Evolutionary conservation across 2,329 filamentous ascomycete genomes (phyloP).

Genomic region (Sporothrix dimorphospora): DNA sequence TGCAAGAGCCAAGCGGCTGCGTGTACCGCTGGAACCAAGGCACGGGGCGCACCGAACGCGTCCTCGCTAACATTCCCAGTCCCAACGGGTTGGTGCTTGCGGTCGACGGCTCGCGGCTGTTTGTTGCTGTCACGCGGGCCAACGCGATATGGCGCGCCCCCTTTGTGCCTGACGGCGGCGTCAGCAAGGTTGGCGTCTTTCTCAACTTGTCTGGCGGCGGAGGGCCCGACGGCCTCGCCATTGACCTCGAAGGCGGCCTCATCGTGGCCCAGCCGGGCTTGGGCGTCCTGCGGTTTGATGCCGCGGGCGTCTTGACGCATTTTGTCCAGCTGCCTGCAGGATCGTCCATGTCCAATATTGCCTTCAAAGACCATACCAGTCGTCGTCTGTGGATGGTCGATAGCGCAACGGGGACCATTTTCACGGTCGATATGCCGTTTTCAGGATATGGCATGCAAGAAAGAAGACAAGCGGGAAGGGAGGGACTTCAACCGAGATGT

Average conservation of each 20-base stretch:
- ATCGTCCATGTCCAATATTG: background rate
- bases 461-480: background rate
- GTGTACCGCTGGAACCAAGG: background rate
- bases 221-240: background rate
- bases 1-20: background rate
- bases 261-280: background rate
- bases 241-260: background rate
- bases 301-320: background rate
- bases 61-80: background rate
- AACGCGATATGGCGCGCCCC: background rate
- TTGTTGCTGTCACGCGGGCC: background rate
- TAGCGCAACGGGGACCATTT: background rate
- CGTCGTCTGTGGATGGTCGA: background rate
- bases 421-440: background rate
- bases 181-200: background rate
- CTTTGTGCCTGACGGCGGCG: background rate
- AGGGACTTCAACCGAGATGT: too few species aligned
- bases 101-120: background rate
- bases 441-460: background rate
- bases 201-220: background rate
- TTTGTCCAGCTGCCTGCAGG: background rate
- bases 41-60: background rate
- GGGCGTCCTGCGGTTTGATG: background rate
- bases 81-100: background rate
- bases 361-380: background rate